Conservation (phyloP, 140 eudicot genomes). For the Bidens hawaiensis region DNA sequence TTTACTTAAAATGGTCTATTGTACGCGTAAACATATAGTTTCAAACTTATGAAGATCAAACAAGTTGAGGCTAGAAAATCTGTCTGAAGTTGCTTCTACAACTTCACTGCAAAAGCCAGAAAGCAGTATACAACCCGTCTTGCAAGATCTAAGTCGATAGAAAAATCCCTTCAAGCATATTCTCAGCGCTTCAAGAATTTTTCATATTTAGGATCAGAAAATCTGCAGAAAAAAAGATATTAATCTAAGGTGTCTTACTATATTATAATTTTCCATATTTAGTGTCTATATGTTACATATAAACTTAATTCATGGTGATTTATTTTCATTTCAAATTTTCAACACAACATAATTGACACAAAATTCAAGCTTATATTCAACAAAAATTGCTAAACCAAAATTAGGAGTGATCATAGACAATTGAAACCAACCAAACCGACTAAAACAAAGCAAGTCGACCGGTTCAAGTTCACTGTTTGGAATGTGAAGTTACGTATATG, state of each 20-base stretch:
- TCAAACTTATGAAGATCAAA: conserved; percentile 3
- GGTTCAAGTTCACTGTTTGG: too few relatives aligned
- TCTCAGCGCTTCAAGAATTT: background rate
- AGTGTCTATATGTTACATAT: background rate
- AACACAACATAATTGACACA: background rate
- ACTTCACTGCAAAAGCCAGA: conserved; percentile 15
- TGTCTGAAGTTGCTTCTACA: conserved; percentile 20
- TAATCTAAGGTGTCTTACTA: background rate
- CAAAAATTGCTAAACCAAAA: too few relatives aligned
- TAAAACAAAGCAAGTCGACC: too few relatives aligned
- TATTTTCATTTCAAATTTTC: background rate
- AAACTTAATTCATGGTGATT: background rate
- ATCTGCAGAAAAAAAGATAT: conserved; percentile 6
- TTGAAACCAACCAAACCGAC: too few relatives aligned
- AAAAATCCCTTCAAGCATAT: conserved; percentile 1
- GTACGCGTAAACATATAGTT: background rate
- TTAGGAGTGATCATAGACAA: too few relatives aligned
- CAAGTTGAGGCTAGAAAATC: conserved; percentile 16
- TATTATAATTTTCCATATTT: background rate
- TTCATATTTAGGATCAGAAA: background rate
- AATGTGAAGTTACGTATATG: too few relatives aligned
- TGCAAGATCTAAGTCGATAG: conserved; percentile 9
- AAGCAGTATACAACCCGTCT: conserved; percentile 7
- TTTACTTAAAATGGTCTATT: conserved; percentile 8
- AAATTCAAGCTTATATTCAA: background rate